Conservation (phyloP, 2,329 filamentous ascomycete species). For the Chaetomium globosum region DNA sequence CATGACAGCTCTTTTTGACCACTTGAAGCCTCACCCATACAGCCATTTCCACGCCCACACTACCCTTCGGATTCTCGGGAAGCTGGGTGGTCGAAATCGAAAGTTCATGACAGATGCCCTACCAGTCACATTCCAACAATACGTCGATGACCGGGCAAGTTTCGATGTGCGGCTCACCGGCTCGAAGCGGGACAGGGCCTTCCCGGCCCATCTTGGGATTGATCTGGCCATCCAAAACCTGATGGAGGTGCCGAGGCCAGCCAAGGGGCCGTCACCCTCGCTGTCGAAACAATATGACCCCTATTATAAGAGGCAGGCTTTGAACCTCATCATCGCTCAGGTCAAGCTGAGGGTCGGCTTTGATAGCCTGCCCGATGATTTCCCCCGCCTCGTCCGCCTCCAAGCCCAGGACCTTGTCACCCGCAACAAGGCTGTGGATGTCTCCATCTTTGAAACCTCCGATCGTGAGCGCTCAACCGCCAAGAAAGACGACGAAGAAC, state of each 20-base stretch:
- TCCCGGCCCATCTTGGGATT: constrained; percentile 82
- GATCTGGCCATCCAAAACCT: constrained; percentile 88
- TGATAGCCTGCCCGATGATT: constrained; percentile 86
- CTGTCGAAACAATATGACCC: constrained; percentile 66
- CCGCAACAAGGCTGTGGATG: constrained; percentile 70
- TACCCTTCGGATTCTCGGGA: constrained; percentile 94
- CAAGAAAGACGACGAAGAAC: constrained; percentile 85
- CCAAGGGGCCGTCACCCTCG: constrained; percentile 46
- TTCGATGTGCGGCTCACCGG: constrained; percentile 89
- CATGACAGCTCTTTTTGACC: constrained; percentile 96
- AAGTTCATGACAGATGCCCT: constrained; percentile 93
- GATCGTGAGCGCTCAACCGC: constrained; percentile 80
- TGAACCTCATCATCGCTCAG: constrained; percentile 84
- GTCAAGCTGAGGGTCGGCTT: constrained; percentile 87
- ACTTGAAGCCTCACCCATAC: constrained; percentile 89
- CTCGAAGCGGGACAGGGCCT: constrained; percentile 83
- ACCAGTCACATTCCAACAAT: constrained; percentile 79
- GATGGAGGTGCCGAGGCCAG: constrained; percentile 72
- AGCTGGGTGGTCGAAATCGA: constrained; percentile 90
- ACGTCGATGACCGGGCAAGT: constrained; percentile 82
- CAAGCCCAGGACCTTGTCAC: constrained; percentile 84
- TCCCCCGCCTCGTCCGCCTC: constrained; percentile 79
- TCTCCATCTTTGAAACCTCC: constrained; percentile 70
- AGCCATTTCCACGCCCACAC: constrained; percentile 98
- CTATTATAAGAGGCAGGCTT: constrained; percentile 92